Evolutionary conservation across 768 basidiomycete genomes (phyloP).

Genomic region (Amanita polypyramis): DNA sequence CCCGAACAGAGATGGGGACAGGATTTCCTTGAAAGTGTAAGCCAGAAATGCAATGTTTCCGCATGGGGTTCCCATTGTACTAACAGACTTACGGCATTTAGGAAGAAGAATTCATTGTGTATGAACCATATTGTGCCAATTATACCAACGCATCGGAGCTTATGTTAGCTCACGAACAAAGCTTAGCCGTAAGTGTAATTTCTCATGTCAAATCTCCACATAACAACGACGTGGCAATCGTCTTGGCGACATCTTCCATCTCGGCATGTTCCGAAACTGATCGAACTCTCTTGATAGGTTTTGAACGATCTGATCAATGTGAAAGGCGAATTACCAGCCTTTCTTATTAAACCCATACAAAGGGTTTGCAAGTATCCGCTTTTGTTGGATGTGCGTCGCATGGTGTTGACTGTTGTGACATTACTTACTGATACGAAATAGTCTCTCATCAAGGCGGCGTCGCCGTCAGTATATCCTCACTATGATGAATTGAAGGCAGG

Average conservation of each 20-base stretch:
- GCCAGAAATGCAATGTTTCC: slow-evolving; percentile 35
- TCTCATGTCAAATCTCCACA: slow-evolving; percentile 6
- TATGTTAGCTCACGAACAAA: slow-evolving; percentile 78
- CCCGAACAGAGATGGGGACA: slow-evolving; percentile 82
- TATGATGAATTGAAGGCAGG: slow-evolving; percentile 79
- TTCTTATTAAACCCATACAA: slow-evolving; percentile 98
- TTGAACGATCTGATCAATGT: slow-evolving; percentile 81
- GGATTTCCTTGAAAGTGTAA: slow-evolving; percentile 74
- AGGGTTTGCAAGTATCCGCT: slow-evolving; percentile 98
- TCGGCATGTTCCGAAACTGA: slow-evolving; percentile 23
- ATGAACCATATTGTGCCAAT: slow-evolving; percentile 96
- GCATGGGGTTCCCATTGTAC: slow-evolving; percentile 26
- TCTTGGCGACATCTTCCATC: slow-evolving; percentile 21
- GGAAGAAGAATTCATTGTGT: slow-evolving; percentile 94
- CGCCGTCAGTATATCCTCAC: slow-evolving; percentile 50
- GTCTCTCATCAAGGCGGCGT: slow-evolving; percentile 70
- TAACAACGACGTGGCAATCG: slow-evolving; percentile 10
- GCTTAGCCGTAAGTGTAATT: slow-evolving; percentile 57
- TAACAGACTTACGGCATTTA: slow-evolving; percentile 38
- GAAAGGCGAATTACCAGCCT: slow-evolving; percentile 87
- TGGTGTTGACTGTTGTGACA: background rate
- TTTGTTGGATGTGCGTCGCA: slow-evolving; percentile 67
- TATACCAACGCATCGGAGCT: slow-evolving; percentile 82
- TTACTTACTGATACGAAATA: slow-evolving; percentile 17
- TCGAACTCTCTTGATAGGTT: slow-evolving; percentile 41